Conservation (phyloP, 768 basidiomycete species). For the Sporobolomyces roseus region DNA sequence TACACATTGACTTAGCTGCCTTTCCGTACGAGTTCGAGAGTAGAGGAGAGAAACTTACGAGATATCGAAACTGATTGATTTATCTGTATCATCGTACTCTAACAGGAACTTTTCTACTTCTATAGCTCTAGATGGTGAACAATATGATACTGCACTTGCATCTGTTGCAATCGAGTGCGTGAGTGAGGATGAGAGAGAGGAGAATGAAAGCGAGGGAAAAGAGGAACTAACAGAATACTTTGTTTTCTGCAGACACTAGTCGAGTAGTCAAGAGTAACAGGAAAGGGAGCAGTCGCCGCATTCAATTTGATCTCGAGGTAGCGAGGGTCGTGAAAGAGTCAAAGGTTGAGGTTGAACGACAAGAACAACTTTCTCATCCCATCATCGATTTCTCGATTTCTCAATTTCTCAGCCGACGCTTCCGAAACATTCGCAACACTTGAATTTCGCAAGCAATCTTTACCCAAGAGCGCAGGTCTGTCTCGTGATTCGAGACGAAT, state of each 20-base stretch:
- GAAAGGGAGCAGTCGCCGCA: not conserved
- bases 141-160: constrained; percentile 31
- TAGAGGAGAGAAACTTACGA: constrained; percentile 1
- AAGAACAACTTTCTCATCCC: not conserved
- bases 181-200: no score
- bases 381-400: not conserved
- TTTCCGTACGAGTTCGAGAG: not conserved
- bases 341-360: not conserved
- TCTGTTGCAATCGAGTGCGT: not conserved
- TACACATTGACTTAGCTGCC: constrained; percentile 55
- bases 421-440: no score
- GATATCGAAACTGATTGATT: constrained; percentile 25
- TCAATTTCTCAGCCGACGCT: not conserved
- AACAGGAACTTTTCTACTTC: constrained; percentile 34
- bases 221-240: constrained; percentile 4
- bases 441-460: no score
- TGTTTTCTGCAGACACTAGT: not conserved
- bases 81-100: constrained; percentile 23
- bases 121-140: constrained; percentile 20
- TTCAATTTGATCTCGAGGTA: not conserved
- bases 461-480: no score
- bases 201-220: not conserved
- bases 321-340: not conserved
- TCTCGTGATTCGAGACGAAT: no score
- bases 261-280: not conserved